Base-by-base conservation (phyloP, 495 filamentous ascomycete genomes). In the Penicillium herquei region DNA sequence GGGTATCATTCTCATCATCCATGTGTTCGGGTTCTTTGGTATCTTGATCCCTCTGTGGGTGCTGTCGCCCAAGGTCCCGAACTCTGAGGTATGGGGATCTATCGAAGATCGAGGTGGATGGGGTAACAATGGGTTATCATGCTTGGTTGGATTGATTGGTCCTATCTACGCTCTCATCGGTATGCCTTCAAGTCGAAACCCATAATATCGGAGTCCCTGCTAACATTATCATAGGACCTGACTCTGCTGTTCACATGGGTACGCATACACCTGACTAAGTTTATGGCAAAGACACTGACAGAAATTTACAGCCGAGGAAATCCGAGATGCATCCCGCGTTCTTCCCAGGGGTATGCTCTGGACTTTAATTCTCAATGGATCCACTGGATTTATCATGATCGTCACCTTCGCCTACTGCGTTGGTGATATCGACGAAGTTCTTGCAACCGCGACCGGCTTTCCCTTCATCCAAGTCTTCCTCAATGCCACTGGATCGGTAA, bases 91-190 rank as follows among this genome's bases (percentile, higher is more conserved):
- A 16, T 81, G 80, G 35, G 71, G 69, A 7, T 66, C 69, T 0
- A 77, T 77, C 57, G 47, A 69, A 4, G 74, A 82, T 60, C 61
- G 67, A 6, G 79, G 79, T 7, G 66, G 68, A 6, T 84, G 79
- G 80, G 63, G 66, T 7, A 68, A 42, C 32, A 47, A 54, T 21
- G 54, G 58, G 2, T 18, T 51, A 21, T 61, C 12, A 50, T 75
- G 68, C 9, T 55, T 69, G 11, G 60, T 63, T 8, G 69, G 63
- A 37, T 53, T 75, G 3, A 56, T 71, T 9, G 59, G 64, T 17
- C 13, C 74, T 32, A 70, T 74, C 18, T 63, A 59, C 7, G 70
- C 74, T 7, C 57, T 78, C 35, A 58, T 63, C 13, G 56, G 59
- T 50, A 50, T 50, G 44, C 6, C 39, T 42, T 42, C 8, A 14